Evolutionary conservation across 164 flowering plant genomes (phyloP).

Genomic region (Vitis labrusca): DNA sequence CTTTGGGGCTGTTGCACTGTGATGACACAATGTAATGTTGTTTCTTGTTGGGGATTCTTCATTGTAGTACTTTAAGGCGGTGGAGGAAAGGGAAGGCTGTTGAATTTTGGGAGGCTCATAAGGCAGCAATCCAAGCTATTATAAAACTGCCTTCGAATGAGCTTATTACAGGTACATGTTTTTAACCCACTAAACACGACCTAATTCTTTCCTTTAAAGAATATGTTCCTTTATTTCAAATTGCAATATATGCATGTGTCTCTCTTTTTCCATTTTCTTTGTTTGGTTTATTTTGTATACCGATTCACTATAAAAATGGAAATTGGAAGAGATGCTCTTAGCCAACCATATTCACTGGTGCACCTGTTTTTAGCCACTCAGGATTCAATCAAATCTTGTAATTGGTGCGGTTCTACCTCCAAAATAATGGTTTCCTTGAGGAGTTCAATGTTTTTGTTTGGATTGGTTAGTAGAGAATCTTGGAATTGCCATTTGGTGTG

Average conservation of each 20-base stretch:
- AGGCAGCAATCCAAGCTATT: slow-evolving; percentile 77
- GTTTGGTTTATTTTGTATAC: background rate
- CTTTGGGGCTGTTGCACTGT: background rate
- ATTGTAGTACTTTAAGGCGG: slow-evolving; percentile 66
- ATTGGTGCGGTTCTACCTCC: too few species aligned
- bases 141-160: slow-evolving; percentile 84
- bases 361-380: too few species aligned
- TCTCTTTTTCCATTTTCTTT: background rate
- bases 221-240: background rate
- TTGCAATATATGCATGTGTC: background rate
- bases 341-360: too few species aligned
- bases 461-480: too few species aligned
- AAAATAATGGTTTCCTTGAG: too few species aligned
- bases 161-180: slow-evolving; percentile 70
- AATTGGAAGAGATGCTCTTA: background rate
- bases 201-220: background rate
- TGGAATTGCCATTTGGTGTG: too few species aligned
- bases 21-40: background rate
- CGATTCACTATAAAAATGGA: background rate
- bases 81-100: slow-evolving; percentile 77
- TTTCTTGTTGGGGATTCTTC: slow-evolving; percentile 6
- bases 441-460: too few species aligned
- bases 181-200: background rate
- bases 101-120: slow-evolving; percentile 89
- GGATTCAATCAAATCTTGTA: too few species aligned